phyloP scores from a whole-genome alignment of 129 eudicot species.

The Helianthus annuus region DNA sequence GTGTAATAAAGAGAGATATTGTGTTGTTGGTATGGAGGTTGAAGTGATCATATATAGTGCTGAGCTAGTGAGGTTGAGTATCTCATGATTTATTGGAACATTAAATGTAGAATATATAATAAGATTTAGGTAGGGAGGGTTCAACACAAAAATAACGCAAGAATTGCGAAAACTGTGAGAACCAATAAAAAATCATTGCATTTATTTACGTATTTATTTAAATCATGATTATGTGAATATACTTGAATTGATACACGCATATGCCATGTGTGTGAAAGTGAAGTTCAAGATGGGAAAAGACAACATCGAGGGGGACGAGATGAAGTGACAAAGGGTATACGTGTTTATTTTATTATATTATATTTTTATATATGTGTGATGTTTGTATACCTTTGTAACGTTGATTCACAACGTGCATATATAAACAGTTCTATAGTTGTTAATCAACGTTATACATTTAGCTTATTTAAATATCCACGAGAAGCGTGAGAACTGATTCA shows the following conservation, averaged over 20 bases:
- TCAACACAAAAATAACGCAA: too few relatives aligned
- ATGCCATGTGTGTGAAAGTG: not conserved
- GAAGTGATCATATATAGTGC: conserved; percentile 39
- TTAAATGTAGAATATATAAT: conserved; percentile 21
- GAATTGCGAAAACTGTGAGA: too few relatives aligned
- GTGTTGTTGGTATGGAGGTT: conserved; percentile 25
- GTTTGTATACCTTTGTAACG: too few relatives aligned
- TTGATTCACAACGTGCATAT: not conserved
- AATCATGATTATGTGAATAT: too few relatives aligned
- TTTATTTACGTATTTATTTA: too few relatives aligned
- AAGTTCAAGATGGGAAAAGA: too few relatives aligned
- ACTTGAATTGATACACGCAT: not conserved
- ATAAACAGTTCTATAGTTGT: not conserved
- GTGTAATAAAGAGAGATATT: conserved; percentile 10
- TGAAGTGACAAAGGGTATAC: too few relatives aligned
- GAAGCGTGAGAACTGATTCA: too few relatives aligned
- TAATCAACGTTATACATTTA: not conserved
- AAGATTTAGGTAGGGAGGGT: not conserved
- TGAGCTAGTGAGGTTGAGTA: conserved; percentile 10
- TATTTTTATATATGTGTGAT: too few relatives aligned
- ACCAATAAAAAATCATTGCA: too few relatives aligned
- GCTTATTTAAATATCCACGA: not conserved
- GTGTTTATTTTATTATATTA: too few relatives aligned
- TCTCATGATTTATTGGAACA: conserved; percentile 29
- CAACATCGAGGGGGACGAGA: too few relatives aligned